phyloP scores from a whole-genome alignment of 495 filamentous ascomycete genomes.

The Penicillium flavigenum region DNA sequence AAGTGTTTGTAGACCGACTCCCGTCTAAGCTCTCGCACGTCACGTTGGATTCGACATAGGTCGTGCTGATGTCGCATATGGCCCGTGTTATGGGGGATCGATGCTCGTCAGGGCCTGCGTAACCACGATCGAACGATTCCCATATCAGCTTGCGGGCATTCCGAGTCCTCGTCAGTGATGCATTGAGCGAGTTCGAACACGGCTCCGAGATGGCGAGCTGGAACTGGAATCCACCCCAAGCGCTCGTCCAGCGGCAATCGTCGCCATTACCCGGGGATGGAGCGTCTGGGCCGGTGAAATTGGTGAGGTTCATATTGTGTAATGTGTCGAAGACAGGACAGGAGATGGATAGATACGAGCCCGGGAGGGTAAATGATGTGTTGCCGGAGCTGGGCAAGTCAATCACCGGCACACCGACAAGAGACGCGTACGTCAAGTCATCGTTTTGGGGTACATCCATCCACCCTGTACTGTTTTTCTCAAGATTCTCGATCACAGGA shows the following conservation, averaged over 20 bases:
- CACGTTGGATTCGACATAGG: slow-evolving; percentile 1
- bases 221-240: not conserved
- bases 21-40: not conserved
- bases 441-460: not conserved
- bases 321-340: not conserved
- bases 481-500: not conserved
- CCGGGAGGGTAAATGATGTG: slow-evolving; percentile 4
- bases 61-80: slow-evolving; percentile 1
- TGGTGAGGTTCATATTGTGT: not conserved
- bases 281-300: not conserved
- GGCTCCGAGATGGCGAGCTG: not conserved
- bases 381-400: not conserved
- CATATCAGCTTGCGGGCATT: slow-evolving; percentile 4
- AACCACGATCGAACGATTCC: not conserved
- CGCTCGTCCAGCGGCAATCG: not conserved
- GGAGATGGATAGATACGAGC: not conserved
- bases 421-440: slow-evolving; percentile 2
- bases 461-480: not conserved
- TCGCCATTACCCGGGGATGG: not conserved
- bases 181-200: not conserved
- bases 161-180: not conserved
- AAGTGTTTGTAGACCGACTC: not conserved
- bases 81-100: not conserved
- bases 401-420: not conserved
- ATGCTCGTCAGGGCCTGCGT: not conserved